Evolutionary conservation across 2,329 filamentous ascomycete species (phyloP), one percentile per base, ranked within the genome.

Genomic region (Colletotrichum scovillei): DNA sequence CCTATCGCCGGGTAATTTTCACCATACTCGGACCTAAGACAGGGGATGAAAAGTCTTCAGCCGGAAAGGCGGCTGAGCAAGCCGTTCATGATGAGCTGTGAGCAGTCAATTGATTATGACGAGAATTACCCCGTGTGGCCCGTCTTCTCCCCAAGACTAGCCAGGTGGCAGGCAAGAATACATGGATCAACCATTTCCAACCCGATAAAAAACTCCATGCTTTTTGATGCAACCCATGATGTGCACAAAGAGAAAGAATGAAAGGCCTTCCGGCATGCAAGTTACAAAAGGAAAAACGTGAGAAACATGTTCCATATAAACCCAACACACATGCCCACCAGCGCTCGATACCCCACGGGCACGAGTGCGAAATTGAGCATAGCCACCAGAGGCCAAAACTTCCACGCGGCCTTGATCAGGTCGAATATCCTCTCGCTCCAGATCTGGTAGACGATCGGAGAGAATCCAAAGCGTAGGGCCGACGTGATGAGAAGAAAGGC

Each of bases 271-370:
- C 22, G 19, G 60, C 67, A 4, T 3, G 62, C 30, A 46, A 8
- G 28, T 53, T 35, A 73, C 53, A 79, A 79, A 6, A 80, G 77
- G 55, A 82, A 81, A 14, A 82, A 76, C 22, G 81, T 82, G 38
- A 83, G 72, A 56, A 82, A 83, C 32, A 83, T 82, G 63, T 81
- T 83, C 81, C 81, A 83, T 2, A 80, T 77, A 24, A 83, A 83
- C 3, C 81, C 81, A 38, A 83, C 79, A 67, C 79, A 81, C 24
- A 81, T 81, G 0, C 79, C 80, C 3, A 83, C 81, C 30, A 83
- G 76, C 24, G 82, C 81, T 16, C 81, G 71, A 16, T 80, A 82
- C 14, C 81, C 78, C 9, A 83, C 81, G 1, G 81, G 81, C 7
- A 83, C 81, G 78, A 80, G 83, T 5, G 81, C 67, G 64, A 82